These are phyloP conservation scores for Calamus simplicifolius DNA, from an alignment of 176 grass and related monocot species.

Conservation along the genomic window DNA sequence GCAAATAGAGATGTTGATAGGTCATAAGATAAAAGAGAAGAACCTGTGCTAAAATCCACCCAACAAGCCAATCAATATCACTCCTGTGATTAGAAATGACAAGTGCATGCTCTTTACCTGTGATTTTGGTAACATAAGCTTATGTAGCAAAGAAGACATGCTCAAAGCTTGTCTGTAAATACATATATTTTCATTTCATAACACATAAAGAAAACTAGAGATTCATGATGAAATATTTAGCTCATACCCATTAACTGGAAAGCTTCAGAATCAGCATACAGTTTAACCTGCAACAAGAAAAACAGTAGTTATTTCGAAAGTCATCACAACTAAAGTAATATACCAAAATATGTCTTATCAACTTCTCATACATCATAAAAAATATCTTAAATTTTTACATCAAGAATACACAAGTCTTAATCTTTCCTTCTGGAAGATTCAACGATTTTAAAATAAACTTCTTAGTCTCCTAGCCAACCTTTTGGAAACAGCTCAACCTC, in stretches of 20 bases:
- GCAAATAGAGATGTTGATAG: too few relatives aligned
- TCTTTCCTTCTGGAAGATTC: too few relatives aligned
- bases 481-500: too few relatives aligned
- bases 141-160: not conserved
- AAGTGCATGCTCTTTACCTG: constrained; percentile 77
- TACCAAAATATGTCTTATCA: too few relatives aligned
- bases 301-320: not conserved
- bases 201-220: not conserved
- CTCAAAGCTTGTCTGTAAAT: not conserved
- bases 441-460: too few relatives aligned
- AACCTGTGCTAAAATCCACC: constrained; percentile 88
- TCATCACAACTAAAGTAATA: too few relatives aligned
- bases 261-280: constrained; percentile 55
- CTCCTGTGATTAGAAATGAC: constrained; percentile 72
- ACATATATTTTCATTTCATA: not conserved
- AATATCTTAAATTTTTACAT: too few relatives aligned
- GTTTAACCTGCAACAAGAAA: constrained; percentile 41
- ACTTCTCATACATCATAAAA: too few relatives aligned
- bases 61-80: constrained; percentile 94
- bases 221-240: not conserved
- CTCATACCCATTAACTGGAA: constrained; percentile 57
- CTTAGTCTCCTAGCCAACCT: too few relatives aligned
- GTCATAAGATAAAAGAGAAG: not conserved
- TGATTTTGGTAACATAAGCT: constrained; percentile 23
- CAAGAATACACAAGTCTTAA: too few relatives aligned